Evolutionary conservation across 495 filamentous ascomycete genomes (phyloP).

Genomic region (Penicillium parvum): DNA sequence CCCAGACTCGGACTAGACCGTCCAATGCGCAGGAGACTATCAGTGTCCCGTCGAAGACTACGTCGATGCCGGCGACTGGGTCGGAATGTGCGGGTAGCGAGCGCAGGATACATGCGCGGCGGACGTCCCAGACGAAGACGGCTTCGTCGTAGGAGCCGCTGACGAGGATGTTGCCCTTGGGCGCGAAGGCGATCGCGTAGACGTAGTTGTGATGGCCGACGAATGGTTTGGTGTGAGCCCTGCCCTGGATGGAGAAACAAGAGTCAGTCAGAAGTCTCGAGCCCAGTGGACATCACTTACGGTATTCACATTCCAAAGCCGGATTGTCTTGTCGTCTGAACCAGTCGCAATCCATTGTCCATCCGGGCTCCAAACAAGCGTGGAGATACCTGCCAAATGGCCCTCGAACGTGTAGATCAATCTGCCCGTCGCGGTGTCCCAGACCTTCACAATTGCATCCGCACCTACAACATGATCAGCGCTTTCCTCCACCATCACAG

Average conservation of each 20-base stretch:
- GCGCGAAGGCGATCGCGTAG: slow-evolving; percentile 86
- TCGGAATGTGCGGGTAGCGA: slow-evolving; percentile 92
- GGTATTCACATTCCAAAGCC: slow-evolving; percentile 82
- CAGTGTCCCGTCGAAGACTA: slow-evolving; percentile 86
- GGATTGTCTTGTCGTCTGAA: slow-evolving; percentile 92
- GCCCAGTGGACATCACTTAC: slow-evolving; percentile 34
- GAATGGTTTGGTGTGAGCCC: slow-evolving; percentile 61
- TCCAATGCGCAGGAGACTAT: slow-evolving; percentile 86
- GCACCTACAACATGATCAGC: slow-evolving; percentile 62
- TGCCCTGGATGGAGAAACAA: slow-evolving; percentile 35
- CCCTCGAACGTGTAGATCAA: slow-evolving; percentile 86
- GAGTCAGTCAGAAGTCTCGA: slow-evolving; percentile 4
- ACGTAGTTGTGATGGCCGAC: slow-evolving; percentile 94
- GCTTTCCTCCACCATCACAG: too few species aligned
- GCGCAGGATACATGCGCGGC: slow-evolving; percentile 76
- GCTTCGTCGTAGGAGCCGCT: slow-evolving; percentile 96
- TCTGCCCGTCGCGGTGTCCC: slow-evolving; percentile 74
- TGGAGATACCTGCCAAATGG: slow-evolving; percentile 87
- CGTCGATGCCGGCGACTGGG: slow-evolving; percentile 89
- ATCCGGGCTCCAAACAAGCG: slow-evolving; percentile 87
- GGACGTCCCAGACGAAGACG: slow-evolving; percentile 92
- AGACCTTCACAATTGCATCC: slow-evolving; percentile 84
- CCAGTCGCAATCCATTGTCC: slow-evolving; percentile 81
- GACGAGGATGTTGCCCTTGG: slow-evolving; percentile 93
- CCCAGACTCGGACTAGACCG: slow-evolving; percentile 90